Percentiles rank a stretch among this genome's conserved stretches.
phyloP scores from a whole-genome alignment of 441 rosid genomes.

The Gossypium gossypioides region DNA sequence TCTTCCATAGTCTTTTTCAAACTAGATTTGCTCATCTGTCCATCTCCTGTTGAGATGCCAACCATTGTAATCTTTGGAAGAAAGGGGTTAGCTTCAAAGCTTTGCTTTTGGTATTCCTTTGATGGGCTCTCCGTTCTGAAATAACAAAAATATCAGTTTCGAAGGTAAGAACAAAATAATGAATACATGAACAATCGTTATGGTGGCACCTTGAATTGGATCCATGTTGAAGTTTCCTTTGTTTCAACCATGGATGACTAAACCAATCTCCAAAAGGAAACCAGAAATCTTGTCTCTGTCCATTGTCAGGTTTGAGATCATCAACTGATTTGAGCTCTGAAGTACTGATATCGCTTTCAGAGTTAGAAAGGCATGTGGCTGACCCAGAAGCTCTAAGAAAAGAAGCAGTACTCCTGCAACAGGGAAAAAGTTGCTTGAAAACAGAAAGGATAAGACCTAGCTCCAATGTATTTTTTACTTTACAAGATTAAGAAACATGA shows the following conservation, averaged over 20 bases:
- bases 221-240: conserved; percentile 16
- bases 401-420: conserved; percentile 63
- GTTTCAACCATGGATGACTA: conserved; percentile 35
- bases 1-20: conserved; percentile 83
- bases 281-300: conserved; percentile 34
- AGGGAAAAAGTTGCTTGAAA: conserved; percentile 7
- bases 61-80: conserved; percentile 97
- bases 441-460: background rate
- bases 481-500: background rate
- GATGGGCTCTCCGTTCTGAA: conserved; percentile 22
- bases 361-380: conserved; percentile 25
- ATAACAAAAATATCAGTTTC: background rate
- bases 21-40: conserved; percentile 66
- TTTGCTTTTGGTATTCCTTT: conserved; percentile 27
- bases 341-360: conserved; percentile 23
- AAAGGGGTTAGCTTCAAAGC: conserved; percentile 47
- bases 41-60: conserved; percentile 79
- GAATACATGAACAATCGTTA: background rate
- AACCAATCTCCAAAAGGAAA: conserved; percentile 69
- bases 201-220: conserved; percentile 35
- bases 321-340: conserved; percentile 32
- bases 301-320: conserved; percentile 18
- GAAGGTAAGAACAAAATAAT: background rate
- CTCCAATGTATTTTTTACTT: background rate
- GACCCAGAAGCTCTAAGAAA: conserved; percentile 47